phyloP scores from a whole-genome alignment of 169 alveolate species.

The Amoebophrya sp. region DNA sequence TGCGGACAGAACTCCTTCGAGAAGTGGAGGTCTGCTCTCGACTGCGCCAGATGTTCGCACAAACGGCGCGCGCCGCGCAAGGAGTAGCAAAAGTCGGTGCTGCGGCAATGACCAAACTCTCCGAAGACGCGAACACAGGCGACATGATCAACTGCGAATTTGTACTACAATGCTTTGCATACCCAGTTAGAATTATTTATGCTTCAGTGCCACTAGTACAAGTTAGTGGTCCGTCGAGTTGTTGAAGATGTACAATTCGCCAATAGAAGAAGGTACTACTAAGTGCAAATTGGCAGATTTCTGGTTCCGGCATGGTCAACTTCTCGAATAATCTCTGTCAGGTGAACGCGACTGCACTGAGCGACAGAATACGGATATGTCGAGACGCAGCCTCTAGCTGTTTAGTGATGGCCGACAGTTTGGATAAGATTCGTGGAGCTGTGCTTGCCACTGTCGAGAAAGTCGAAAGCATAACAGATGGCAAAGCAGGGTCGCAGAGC shows the following conservation, averaged over 20 bases:
- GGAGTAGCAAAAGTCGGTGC: neutral
- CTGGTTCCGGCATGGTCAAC: too few relatives aligned
- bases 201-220: too few relatives aligned
- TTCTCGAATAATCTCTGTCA: too few relatives aligned
- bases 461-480: neutral
- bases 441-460: neutral
- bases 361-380: neutral
- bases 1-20: neutral
- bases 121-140: neutral
- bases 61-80: neutral
- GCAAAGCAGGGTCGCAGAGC: neutral
- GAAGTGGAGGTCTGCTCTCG: neutral
- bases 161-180: neutral
- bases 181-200: neutral
- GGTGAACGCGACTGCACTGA: neutral
- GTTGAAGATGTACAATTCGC: too few relatives aligned
- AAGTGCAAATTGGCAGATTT: too few relatives aligned
- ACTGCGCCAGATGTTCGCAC: neutral
- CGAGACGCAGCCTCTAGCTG: neutral
- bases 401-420: neutral
- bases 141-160: neutral
- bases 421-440: neutral
- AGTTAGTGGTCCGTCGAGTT: too few relatives aligned
- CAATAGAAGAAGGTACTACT: too few relatives aligned
- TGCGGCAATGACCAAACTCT: neutral